Evolutionary conservation across 495 filamentous ascomycete species (phyloP).

Genomic region (Penicillium salamii): DNA sequence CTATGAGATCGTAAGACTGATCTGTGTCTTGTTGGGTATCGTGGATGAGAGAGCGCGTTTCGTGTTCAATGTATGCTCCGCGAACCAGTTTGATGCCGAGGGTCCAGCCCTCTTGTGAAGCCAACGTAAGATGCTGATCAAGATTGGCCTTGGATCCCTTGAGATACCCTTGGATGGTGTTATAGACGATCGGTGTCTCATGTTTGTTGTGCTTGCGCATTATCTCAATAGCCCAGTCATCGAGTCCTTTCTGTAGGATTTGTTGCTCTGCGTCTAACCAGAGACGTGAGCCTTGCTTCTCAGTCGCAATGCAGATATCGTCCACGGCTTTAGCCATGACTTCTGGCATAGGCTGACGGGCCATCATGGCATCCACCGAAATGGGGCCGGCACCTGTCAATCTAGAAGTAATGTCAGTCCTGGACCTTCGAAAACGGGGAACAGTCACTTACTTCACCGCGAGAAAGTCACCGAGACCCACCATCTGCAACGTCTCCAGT

Average conservation of each 20-base stretch:
- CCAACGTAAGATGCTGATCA: slow-evolving; percentile 27
- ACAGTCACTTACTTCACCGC: slow-evolving; percentile 65
- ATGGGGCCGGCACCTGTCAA: slow-evolving; percentile 33
- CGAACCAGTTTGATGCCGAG: slow-evolving; percentile 40
- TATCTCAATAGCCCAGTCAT: slow-evolving; percentile 35
- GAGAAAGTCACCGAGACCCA: slow-evolving; percentile 67
- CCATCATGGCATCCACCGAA: slow-evolving; percentile 28
- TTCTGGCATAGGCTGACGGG: slow-evolving; percentile 20
- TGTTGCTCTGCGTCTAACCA: slow-evolving; percentile 42
- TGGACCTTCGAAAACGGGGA: neutral
- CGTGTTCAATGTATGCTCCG: slow-evolving; percentile 41
- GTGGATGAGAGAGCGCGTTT: slow-evolving; percentile 37
- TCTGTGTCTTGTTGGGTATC: slow-evolving; percentile 43
- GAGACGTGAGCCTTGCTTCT: slow-evolving; percentile 29
- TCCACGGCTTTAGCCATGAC: slow-evolving; percentile 29
- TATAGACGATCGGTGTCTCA: slow-evolving; percentile 29
- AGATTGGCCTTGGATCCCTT: slow-evolving; percentile 35
- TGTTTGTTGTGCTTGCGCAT: slow-evolving; percentile 38
- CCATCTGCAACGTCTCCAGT: slow-evolving; percentile 64
- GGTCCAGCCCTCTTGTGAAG: slow-evolving; percentile 30
- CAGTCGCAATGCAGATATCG: slow-evolving; percentile 27
- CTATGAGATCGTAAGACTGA: slow-evolving; percentile 39
- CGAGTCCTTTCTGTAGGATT: slow-evolving; percentile 32
- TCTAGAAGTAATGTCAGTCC: slow-evolving; percentile 7
- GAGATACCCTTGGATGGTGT: slow-evolving; percentile 42